These are phyloP conservation scores for Lagenaria siceraria DNA, from an alignment of 306 rosid species.

Conservation along the genomic window DNA sequence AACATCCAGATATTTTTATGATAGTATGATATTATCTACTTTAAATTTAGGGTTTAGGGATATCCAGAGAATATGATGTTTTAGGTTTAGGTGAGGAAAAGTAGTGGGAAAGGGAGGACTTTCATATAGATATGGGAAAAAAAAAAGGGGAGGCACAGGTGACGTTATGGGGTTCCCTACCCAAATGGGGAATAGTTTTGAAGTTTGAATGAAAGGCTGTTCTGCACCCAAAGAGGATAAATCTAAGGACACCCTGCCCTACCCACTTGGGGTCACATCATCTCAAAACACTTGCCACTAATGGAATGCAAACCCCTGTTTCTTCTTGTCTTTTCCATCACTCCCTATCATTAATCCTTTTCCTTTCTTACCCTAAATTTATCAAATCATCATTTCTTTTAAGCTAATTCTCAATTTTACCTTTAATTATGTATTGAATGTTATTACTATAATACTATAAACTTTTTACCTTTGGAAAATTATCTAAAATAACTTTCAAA, in stretches of 20 bases:
- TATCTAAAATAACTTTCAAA: too few species aligned
- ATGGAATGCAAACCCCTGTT: neutral
- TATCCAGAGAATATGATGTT: too few species aligned
- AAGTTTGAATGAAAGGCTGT: neutral
- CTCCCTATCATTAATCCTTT: neutral
- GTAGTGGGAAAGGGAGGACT: neutral
- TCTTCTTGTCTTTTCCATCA: neutral
- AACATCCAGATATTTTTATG: too few species aligned
- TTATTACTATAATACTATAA: too few species aligned
- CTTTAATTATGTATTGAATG: too few species aligned
- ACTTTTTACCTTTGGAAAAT: too few species aligned
- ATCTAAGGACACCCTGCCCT: neutral
- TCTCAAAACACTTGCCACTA: slow-evolving; percentile 4
- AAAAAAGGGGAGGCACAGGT: neutral
- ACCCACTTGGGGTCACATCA: slow-evolving; percentile 4
- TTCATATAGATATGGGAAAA: neutral
- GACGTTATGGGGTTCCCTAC: neutral
- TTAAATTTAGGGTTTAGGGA: too few species aligned
- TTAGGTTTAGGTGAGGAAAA: too few species aligned
- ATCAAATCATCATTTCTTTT: too few species aligned
- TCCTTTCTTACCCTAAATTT: neutral
- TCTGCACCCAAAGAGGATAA: neutral
- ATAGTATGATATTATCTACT: too few species aligned
- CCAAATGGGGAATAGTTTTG: slow-evolving; percentile 7
- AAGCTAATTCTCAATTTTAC: too few species aligned